phyloP scores from a whole-genome alignment of 257 asterid genomes.

The Scutellaria baicalensis region DNA sequence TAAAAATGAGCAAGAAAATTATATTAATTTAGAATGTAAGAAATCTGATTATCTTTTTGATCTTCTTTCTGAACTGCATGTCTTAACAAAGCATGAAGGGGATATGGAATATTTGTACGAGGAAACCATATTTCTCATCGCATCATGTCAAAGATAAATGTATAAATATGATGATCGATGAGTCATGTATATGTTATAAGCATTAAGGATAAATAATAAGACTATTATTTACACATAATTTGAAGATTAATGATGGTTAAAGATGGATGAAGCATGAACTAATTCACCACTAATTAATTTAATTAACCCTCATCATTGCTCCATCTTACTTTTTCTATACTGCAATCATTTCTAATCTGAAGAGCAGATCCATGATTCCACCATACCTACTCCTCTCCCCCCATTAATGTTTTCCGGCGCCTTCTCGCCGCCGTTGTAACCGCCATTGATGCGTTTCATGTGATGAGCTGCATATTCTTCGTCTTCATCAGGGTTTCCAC shows the following conservation, averaged over 20 bases:
- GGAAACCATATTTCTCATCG: neutral
- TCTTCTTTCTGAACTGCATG: neutral
- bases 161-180: neutral
- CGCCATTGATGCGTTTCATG: constrained; percentile 7
- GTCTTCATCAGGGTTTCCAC: neutral
- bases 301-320: constrained; percentile 24
- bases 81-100: no score
- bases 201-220: neutral
- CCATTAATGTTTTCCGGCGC: constrained; percentile 17
- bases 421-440: constrained; percentile 25
- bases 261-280: constrained; percentile 22
- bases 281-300: constrained; percentile 2
- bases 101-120: neutral
- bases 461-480: constrained; percentile 19
- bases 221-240: constrained; percentile 41
- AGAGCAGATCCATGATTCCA: constrained; percentile 66
- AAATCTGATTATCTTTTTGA: neutral
- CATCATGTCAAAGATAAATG: constrained; percentile 17
- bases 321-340: constrained; percentile 21
- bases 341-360: constrained; percentile 52
- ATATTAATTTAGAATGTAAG: neutral
- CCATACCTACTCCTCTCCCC: constrained; percentile 44
- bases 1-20: neutral
- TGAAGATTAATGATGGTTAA: constrained; percentile 27
- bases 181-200: neutral